Base-by-base conservation (phyloP, 2,329 filamentous ascomycete genomes). In the Diatrype stigma region DNA sequence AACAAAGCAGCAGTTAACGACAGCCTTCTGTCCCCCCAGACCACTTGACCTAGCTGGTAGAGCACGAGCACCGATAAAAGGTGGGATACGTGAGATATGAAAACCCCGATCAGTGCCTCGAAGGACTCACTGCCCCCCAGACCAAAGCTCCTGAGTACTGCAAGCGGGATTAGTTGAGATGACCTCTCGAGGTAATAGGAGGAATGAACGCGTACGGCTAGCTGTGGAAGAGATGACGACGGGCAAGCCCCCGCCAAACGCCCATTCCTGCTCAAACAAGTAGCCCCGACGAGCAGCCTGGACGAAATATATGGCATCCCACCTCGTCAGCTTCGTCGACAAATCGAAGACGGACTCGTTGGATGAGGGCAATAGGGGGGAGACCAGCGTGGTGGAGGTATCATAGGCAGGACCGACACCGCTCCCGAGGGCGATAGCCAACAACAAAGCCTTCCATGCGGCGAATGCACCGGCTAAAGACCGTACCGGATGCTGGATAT, bases 191-290 rank as follows among this genome's bases (percentile, higher is more conserved):
- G 6, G 51, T 12, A 21, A 37, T 46, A 11, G 7, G 37, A 49
- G n/a, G 12, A n/a, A 44, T 26, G 45, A 17, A 22, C 38, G 42
- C 62, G 50, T 55, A 73, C 72, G 63, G 56, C 59, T n/a, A n/a
- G n/a, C 57, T 8, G 65, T 53, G 11, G 78, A 19, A 35, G 70
- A 66, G 21, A 80, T 73, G 37, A 70, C 57, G 8, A 66, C 57
- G 2, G 80, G 77, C 44, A 83, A 56, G 52, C 70, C 71, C 51
- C 63, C 57, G 35, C 85, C 86, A 70, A 92, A 94, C 0, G 89
- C 90, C 89, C 89, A 94, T 69, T 93, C 87, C 70, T 94, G 90
- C 71, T 95, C 90, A 65, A 83, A 87, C 11, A 85, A 50, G 59
- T 90, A 85, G 32, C 86, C 87, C 11, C 80, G 74, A 40, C 75